Evolutionary conservation across 768 basidiomycete species (phyloP), one percentile per base, ranked within the genome.

Genomic region (Cystofilobasidium bisporidii): DNA sequence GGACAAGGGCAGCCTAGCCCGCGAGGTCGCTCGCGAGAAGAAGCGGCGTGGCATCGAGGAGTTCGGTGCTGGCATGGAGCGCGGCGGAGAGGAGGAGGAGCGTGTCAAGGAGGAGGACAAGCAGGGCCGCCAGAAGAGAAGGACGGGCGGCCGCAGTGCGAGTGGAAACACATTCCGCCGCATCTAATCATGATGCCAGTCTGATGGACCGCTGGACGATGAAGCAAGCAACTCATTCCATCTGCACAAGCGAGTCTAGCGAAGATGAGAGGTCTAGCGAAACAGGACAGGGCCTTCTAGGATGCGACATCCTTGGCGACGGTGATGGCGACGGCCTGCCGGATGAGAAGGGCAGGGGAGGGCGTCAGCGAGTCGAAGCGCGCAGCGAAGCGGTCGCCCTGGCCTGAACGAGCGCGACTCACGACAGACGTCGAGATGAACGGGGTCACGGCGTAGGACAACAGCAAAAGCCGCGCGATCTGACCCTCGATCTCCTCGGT

Each of bases 41-140:
- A 72, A 74, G 69, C 70, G 57, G 38, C 69, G 72, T 28, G 73
- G 74, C 32, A 83, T 86, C 50, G 89, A 92, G 77, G 78, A 77
- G 55, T 93, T 94, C 74, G 92, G 91, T 32, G 87, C 85, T 53
- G 91, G 92, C 28, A 79, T 98, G 85, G 91, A 96, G 80, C 86
- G 82, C 72, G 90, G 89, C 1, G 82, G 83, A 2, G 80, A 82
- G 47, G 76, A 78, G 30, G 71, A 77, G 30, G 71, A 33, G 24
- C 63, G 64, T 32, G 63, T 75, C 3, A 73, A 73, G 30, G 88
- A 87, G 70, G 82, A 81, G 68, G 88, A 89, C 61, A 80, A 86
- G 72, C 82, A 81, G 48, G 93, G 94, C n/a, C 81, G 94, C 77
- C 86, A 82, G 40, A 82, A 87, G 43, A 82, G 89, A 72, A 79